Base-by-base conservation (phyloP, 768 basidiomycete species). In the Chalciporus sphaerocephalus region DNA sequence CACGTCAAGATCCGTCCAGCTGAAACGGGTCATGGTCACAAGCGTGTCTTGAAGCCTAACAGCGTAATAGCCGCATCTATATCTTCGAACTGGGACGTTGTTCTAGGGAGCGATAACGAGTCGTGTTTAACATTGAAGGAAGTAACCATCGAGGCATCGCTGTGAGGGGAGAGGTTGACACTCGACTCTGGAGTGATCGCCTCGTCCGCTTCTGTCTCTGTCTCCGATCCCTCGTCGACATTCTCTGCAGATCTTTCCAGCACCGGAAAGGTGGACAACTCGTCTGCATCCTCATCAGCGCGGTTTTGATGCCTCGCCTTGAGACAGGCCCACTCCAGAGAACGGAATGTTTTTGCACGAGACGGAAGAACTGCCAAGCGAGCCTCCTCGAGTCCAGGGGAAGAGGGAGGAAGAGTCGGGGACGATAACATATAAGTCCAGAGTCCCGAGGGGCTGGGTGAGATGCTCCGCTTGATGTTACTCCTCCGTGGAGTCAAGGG, bases 271-370 rank as follows among this genome's bases (percentile, higher is more conserved):
- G 45, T n/a, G 22, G 35, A 34, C 6, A 42, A 25, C 11, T 34
- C 38, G n/a, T 53, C 50, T 42, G 51, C 40, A 21, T 62, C 52
- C 45, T 56, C 57, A 42, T 64, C 59, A 16, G 13, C 38, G 52
- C 64, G 46, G 20, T 40, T 53, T 34, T 51, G 68, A 39, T 60
- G 61, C 44, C 72, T 64, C 38, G 64, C 68, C 21, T 67, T 69
- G 36, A 83, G 83, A 62, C 85, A 87, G 0, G 85, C 85, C 83
- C 83, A 87, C 56, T 87, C 86, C 45, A 88, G 67, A 11, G 84
- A 83, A 23, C 72, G 73, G 18, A 74, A 70, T 16, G 67, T 67
- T 53, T 74, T 73, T 25, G 64, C 44, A 10, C 70, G 68, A 32
- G 57, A 59, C 7, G 64, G 44, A 11, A 66, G 49, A 20, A 40